Evolutionary conservation across 2,329 filamentous ascomycete species (phyloP), one percentile per base, ranked within the genome.

Genomic region (Teratosphaeria gauchensis): DNA sequence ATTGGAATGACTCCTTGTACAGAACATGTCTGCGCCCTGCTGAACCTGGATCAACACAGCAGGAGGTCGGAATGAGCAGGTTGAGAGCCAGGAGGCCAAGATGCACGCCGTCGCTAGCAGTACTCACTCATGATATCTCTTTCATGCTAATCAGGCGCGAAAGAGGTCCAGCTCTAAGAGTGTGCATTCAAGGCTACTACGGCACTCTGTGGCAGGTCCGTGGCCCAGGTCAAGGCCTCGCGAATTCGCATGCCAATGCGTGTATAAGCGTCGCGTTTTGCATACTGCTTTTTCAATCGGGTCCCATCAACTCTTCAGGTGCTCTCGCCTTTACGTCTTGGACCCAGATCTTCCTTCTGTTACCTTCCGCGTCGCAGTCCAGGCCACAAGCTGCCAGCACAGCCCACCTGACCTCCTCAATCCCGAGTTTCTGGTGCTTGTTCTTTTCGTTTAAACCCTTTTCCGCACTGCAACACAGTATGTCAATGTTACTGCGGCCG

Each of bases 341-440:
- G 51, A 55, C 14, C 48, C 33, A 21, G 19, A 12, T n/a, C 51
- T 56, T 56, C 58, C 46, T 59, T 56, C 56, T 58, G 21, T 58
- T 42, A 14, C 68, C 69, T 16, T 62, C 28, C 48, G 62, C 64
- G 57, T 72, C 70, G 38, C 66, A 64, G 60, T 84, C 80, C 65
- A 86, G 71, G 1, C 82, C 83, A 58, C 81, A 81, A 48, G 86
- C 85, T 62, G 79, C 78, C 61, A 89, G 67, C 56, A 88, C 80
- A 2, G 85, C 82, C 80, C 82, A 87, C 56, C 85, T 74, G 9
- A 89, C 70, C 59, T 82, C 79, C 70, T 83, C 80, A 51, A 89
- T 76, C 0, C 86, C 86, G 55, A 86, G 65, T 59, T 76, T 78
- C 58, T 84, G 83, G 53, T 84, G 63, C 58, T 75, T 77, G 56